Percentiles rank a stretch among this genome's conserved stretches.
Evolutionary conservation across 192 early-diverging fungal species (phyloP).

Genomic region (Funneliformis geosporum): DNA sequence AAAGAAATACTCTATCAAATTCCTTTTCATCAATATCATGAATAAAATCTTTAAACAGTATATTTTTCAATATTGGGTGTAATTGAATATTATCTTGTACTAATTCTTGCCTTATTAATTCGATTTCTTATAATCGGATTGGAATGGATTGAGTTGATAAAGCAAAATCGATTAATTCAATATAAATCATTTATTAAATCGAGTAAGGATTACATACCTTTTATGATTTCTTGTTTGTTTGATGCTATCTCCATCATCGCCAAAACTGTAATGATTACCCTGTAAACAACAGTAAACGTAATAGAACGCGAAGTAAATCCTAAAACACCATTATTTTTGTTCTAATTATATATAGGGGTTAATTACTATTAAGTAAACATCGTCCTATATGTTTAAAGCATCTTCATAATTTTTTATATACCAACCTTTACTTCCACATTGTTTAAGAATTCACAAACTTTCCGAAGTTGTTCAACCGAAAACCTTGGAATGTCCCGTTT

Average conservation of each 20-base stretch:
- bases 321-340: constrained; percentile 4
- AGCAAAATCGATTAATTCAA: not conserved
- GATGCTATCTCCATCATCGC: not conserved
- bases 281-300: constrained; percentile 8
- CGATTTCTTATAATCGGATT: not conserved
- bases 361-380: not conserved
- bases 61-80: constrained; percentile 23
- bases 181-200: not conserved
- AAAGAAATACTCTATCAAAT: constrained; percentile 10
- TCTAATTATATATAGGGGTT: not conserved
- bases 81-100: not conserved
- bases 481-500: not conserved
- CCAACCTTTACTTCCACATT: not conserved
- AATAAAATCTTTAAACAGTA: constrained; percentile 1
- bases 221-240: not conserved
- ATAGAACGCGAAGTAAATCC: constrained; percentile 9
- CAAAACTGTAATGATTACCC: not conserved
- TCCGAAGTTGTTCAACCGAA: constrained; percentile 5
- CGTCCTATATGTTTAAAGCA: not conserved
- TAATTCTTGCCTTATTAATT: not conserved
- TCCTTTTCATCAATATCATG: not conserved
- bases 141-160: not conserved
- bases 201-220: not conserved
- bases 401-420: not conserved
- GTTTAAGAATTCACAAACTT: not conserved